Evolutionary conservation across 2,329 filamentous ascomycete species (phyloP), one percentile per base, ranked within the genome.

Genomic region (Pseudocercospora macadamiae): DNA sequence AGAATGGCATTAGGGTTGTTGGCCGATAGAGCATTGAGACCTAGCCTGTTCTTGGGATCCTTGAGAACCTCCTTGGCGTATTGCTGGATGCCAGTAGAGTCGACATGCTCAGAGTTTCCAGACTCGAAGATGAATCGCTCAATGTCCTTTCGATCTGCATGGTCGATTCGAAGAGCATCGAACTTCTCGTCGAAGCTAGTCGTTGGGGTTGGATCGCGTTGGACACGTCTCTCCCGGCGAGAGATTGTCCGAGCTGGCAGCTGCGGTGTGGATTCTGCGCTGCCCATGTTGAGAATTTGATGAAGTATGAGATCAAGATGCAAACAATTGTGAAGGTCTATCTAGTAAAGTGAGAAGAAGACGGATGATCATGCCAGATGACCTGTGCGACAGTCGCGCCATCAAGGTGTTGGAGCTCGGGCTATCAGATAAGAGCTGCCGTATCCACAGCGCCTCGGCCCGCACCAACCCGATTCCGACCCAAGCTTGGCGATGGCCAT

Each of bases 11-110:
- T 82, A 5, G 89, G 87, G 62, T 90, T 82, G 64, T 87, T 86
- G 8, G 83, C 80, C 71, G 85, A 87, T 51, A 96, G 79, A 2
- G 89, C 89, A 1, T 87, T 86, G 30, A 95, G 82, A 4, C 90
- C 91, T 12, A 96, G 86, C 61, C 89, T 90, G 69, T 85, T 85
- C 79, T 73, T 73, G 44, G 67, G 63, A 51, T 75, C 73, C 51
- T 73, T 66, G 19, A 75, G 67, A 25, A 75, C 59, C 16, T 70
- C 64, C 18, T 64, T 64, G 10, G 73, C 68, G 48, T 71, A 72
- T 45, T 70, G 57, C 54, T 71, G 64, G 7, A 69, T 70, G 32
- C 68, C 66, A 18, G 66, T 56, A 7, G 63, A 68, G 19, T 69
- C 69, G 37, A 75, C 68, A 32, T 70, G 62, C 49, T 68, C 64